These are phyloP conservation scores for Sporormia fimetaria DNA, from an alignment of 495 filamentous ascomycete genomes.

Conservation along the genomic window DNA sequence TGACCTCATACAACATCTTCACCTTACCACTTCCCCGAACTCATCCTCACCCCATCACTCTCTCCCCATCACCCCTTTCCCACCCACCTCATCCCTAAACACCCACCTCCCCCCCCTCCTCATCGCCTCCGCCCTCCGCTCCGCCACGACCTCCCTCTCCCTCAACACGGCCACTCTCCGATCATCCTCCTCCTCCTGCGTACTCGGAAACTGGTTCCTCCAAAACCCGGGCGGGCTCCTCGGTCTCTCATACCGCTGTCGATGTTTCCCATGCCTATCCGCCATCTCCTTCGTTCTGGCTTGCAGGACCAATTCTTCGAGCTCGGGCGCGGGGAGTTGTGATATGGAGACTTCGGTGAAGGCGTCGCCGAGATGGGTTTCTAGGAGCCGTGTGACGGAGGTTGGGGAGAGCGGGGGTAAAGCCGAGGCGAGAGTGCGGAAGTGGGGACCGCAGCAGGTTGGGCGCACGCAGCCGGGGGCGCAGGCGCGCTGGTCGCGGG, in stretches of 20 bases:
- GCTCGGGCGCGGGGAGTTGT: slow-evolving; percentile 34
- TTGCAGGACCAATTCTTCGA: slow-evolving; percentile 48
- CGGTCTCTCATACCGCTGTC: slow-evolving; percentile 57
- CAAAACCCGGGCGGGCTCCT: slow-evolving; percentile 77
- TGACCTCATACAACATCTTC: too few species aligned
- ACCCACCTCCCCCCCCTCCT: slow-evolving; percentile 60
- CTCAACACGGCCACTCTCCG: slow-evolving; percentile 47
- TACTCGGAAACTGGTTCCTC: slow-evolving; percentile 76
- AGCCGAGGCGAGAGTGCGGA: slow-evolving; percentile 46
- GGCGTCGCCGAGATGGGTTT: slow-evolving; percentile 55
- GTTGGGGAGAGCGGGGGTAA: slow-evolving; percentile 16
- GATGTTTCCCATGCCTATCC: slow-evolving; percentile 62
- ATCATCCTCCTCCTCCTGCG: slow-evolving; percentile 60
- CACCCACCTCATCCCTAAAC: slow-evolving; percentile 83
- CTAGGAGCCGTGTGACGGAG: slow-evolving; percentile 39
- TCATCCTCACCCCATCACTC: too few species aligned
- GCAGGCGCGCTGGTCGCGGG: slow-evolving; percentile 58
- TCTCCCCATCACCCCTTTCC: too few species aligned
- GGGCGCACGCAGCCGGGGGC: slow-evolving; percentile 66
- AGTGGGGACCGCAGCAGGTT: slow-evolving; percentile 64
- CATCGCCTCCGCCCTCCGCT: slow-evolving; percentile 74
- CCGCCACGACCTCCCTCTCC: slow-evolving; percentile 52
- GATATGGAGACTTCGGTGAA: slow-evolving; percentile 17
- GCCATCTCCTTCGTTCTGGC: slow-evolving; percentile 58
- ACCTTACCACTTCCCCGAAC: too few species aligned